Evolutionary conservation across 768 basidiomycete genomes (phyloP).

Genomic region (Trametes villosa): DNA sequence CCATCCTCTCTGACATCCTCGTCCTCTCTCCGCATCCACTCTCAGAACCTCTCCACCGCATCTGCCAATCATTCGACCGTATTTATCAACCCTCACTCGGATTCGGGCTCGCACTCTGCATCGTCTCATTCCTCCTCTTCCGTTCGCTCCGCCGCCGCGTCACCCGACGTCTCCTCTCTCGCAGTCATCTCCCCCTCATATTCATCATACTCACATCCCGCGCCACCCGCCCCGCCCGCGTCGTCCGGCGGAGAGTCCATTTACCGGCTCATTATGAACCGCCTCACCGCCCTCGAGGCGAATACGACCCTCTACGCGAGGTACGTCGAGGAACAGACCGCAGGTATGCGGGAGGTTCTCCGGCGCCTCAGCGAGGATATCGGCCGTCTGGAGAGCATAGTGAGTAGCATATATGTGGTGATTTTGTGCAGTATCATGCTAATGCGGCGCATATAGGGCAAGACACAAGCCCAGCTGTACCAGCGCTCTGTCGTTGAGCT

Average conservation of each 20-base stretch:
- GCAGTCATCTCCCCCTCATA: conserved; percentile 13
- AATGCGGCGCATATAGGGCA: conserved; percentile 48
- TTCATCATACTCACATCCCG: conserved; percentile 24
- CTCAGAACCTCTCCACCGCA: conserved; percentile 12
- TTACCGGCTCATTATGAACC: conserved; percentile 95
- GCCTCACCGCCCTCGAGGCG: conserved; percentile 79
- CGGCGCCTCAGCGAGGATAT: conserved; percentile 77
- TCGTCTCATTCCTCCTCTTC: conserved; percentile 18
- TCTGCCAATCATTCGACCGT: conserved; percentile 21
- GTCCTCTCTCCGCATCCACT: conserved; percentile 4
- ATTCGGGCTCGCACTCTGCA: conserved; percentile 17
- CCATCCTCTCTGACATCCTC: conserved; percentile 14
- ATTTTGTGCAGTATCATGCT: not conserved
- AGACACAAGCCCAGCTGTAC: conserved; percentile 68
- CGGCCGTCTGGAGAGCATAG: conserved; percentile 74
- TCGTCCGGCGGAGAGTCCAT: conserved; percentile 80
- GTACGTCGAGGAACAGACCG: conserved; percentile 90
- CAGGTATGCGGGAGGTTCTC: conserved; percentile 74
- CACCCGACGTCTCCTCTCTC: conserved; percentile 14
- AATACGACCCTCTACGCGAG: conserved; percentile 84
- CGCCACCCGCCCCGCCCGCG: conserved; percentile 28
- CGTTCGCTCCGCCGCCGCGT: conserved; percentile 4
- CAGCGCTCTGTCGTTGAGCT: conserved; percentile 68
- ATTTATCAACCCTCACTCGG: conserved; percentile 10
- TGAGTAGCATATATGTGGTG: conserved; percentile 41